Base-by-base conservation (phyloP, 2,329 filamentous ascomycete species). In the Fusarium paranaense region DNA sequence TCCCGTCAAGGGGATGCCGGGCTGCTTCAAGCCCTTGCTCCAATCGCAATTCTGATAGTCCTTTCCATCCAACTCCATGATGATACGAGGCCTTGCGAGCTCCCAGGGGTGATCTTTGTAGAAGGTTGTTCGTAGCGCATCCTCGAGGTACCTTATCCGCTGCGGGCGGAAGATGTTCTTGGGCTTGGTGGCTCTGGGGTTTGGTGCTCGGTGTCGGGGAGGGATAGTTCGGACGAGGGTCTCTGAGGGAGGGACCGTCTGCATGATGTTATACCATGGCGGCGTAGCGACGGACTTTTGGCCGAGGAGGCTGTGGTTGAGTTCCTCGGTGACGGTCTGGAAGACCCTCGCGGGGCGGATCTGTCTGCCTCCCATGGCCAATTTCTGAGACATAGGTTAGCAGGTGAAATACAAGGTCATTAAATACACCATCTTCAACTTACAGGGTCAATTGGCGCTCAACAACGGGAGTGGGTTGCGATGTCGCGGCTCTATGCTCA, bases 71-170 rank as follows among this genome's bases (percentile, higher is more conserved):
- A 91, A 87, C 84, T 99, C 97, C 11, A 98, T 85, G 56, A 99
- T 87, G 67, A 98, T 88, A 76, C 94, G 89, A 64, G 97, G 97
- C 72, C 96, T 89, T 20, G 97, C 97, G 80, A 99, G 86, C 84
- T 99, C 97, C 97, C 97, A 99, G 6, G 97, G 97, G 82, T 99
- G 97, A 82, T 99, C 96, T 79, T 89, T 91, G 86, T 94, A 99
- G 85, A 98, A 99, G 32, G 92, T 90, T 76, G 85, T 87, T 73
- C 97, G 92, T 79, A 99, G 87, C 69, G 86, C 84, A 83, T 99
- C 97, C 82, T 99, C 97, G 69, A 93, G 90, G 81, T 97, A 98
- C 63, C 85, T 86, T 73, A 99, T 92, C 67, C 87, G 85, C 74
- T 95, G 90, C 2, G 97, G 97, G 77, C 92, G 90, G 86, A 95